phyloP scores from a whole-genome alignment of 495 filamentous ascomycete species.

The Delitschia confertaspora region DNA sequence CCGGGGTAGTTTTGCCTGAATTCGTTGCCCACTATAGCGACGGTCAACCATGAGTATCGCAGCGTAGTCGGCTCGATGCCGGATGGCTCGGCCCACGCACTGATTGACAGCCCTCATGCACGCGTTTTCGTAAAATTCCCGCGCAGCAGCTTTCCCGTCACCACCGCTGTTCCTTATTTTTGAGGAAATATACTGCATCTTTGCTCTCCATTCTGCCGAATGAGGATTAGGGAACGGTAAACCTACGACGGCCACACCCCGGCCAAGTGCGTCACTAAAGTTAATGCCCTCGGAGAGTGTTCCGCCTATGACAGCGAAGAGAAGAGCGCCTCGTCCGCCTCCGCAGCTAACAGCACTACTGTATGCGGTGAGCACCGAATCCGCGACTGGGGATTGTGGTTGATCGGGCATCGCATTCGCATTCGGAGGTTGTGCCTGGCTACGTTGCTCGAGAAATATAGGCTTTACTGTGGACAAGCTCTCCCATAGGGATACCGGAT shows the following conservation, averaged over 20 bases:
- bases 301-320: slow-evolving; percentile 92
- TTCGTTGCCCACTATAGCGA: slow-evolving; percentile 59
- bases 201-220: slow-evolving; percentile 85
- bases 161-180: slow-evolving; percentile 42
- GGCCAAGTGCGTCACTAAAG: slow-evolving; percentile 84
- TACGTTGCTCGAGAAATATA: slow-evolving; percentile 32
- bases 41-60: slow-evolving; percentile 77
- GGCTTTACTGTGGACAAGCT: slow-evolving; percentile 28
- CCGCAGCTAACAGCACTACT: slow-evolving; percentile 51
- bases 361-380: slow-evolving; percentile 65
- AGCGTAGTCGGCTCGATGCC: slow-evolving; percentile 82
- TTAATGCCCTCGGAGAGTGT: slow-evolving; percentile 97
- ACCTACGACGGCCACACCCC: slow-evolving; percentile 81
- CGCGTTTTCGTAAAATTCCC: slow-evolving; percentile 88
- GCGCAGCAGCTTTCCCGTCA: slow-evolving; percentile 53
- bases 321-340: slow-evolving; percentile 58
- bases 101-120: slow-evolving; percentile 98
- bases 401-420: slow-evolving; percentile 41
- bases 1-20: slow-evolving; percentile 69
- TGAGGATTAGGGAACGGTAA: slow-evolving; percentile 88
- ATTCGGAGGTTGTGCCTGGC: slow-evolving; percentile 4
- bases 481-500: slow-evolving; percentile 22
- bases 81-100: slow-evolving; percentile 84
- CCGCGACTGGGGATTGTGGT: slow-evolving; percentile 46
- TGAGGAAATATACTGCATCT: slow-evolving; percentile 75